Conservation (phyloP, 306 rosid genomes). For the Luffa acutangula region DNA sequence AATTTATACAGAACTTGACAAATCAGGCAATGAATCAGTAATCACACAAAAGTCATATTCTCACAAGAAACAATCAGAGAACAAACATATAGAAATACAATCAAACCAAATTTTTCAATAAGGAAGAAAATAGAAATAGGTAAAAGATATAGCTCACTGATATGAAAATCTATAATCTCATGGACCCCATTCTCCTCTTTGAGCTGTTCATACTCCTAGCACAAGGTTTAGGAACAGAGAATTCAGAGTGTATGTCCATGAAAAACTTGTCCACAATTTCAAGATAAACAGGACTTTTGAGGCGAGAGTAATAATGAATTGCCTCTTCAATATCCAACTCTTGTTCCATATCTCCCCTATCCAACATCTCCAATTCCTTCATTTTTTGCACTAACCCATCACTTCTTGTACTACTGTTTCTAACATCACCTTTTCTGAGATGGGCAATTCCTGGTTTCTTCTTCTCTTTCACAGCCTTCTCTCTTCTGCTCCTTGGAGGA, state of each 20-base stretch:
- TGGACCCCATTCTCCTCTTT: constrained; percentile 33
- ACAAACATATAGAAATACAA: constrained; percentile 16
- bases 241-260: constrained; percentile 52
- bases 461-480: constrained; percentile 27
- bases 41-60: constrained; percentile 13
- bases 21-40: constrained; percentile 5
- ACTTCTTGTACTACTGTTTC: constrained; percentile 19
- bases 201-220: constrained; percentile 29
- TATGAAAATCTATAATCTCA: constrained; percentile 29
- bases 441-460: constrained; percentile 23
- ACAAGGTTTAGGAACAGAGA: constrained; percentile 31
- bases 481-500: constrained; percentile 25
- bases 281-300: constrained; percentile 61
- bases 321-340: constrained; percentile 91
- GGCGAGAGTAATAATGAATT: constrained; percentile 83
- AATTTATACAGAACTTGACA: background rate
- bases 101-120: constrained; percentile 20
- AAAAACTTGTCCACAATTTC: constrained; percentile 86
- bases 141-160: constrained; percentile 14
- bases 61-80: constrained; percentile 11
- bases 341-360: constrained; percentile 61
- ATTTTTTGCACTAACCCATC: constrained; percentile 49
- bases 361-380: constrained; percentile 71
- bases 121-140: background rate
- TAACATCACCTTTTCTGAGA: constrained; percentile 27